Conservation (phyloP, 139 green algal species). For the Tetraselmis striata region DNA sequence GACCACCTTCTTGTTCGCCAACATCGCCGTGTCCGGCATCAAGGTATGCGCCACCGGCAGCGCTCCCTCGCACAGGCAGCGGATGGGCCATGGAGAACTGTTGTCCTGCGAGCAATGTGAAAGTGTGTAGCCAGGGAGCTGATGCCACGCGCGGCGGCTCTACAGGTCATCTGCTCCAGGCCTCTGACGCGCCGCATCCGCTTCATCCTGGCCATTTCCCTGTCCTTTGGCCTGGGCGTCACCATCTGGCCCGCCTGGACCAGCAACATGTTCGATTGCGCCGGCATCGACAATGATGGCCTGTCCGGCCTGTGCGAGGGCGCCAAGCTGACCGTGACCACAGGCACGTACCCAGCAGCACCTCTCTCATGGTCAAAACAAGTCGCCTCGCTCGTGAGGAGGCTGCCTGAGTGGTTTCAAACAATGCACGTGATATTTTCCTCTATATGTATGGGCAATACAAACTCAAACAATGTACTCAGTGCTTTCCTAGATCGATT, state of each 20-base stretch:
- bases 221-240: slow-evolving; percentile 34
- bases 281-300: neutral
- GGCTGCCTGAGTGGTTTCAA: too few relatives aligned
- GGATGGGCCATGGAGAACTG: too few relatives aligned
- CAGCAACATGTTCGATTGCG: neutral
- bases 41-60: slow-evolving; percentile 34
- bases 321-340: neutral
- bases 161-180: slow-evolving; percentile 32
- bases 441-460: too few relatives aligned
- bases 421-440: too few relatives aligned
- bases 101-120: too few relatives aligned
- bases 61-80: too few relatives aligned
- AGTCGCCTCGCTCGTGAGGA: too few relatives aligned
- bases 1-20: slow-evolving; percentile 62
- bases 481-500: neutral
- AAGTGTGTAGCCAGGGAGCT: too few relatives aligned
- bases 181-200: slow-evolving; percentile 40
- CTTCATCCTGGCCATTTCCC: slow-evolving; percentile 47
- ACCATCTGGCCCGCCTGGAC: slow-evolving; percentile 31
- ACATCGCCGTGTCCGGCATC: slow-evolving; percentile 49
- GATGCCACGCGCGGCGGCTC: too few relatives aligned
- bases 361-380: neutral
- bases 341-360: neutral
- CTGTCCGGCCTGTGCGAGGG: neutral
- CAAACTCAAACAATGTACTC: too few relatives aligned